Base-by-base conservation (phyloP, 352 stramenopile species). In the Pythium pyrilobum region DNA sequence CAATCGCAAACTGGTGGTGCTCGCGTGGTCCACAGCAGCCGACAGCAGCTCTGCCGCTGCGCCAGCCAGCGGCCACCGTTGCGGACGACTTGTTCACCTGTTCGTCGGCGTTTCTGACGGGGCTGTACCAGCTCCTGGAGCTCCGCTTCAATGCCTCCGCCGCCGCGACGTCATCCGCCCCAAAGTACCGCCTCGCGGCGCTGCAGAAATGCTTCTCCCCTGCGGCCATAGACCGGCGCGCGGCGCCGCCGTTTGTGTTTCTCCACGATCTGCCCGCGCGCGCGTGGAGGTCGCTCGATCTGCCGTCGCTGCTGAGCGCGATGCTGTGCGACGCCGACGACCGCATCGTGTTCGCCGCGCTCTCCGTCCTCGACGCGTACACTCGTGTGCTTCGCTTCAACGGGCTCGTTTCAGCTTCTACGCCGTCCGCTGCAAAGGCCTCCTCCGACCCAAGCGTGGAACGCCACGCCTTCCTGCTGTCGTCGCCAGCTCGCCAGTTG, bases 111-210 rank as follows among this genome's bases (percentile, higher is more conserved):
- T 62, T 64, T 31, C 36, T 74, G 16, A n/a, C 41, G 5, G 15
- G 74, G 4, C 10, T 74, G 20, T 66, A 70, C 34, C 56, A 69
- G 23, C 66, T 59, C 4, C 59, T 77, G 20, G 72, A 79, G n/a
- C 64, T 77, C 12, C 58, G 66, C 20, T 82, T 82, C 36, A 77
- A 75, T 46, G 44, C 74, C 23, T 65, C 59, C 0, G 59, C 59
- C 21, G 69, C 58, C 3, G 59, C 72, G 20, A 67, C 63, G 1
- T 54, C 68, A 20, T 41, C 59, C 13, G 56, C 72, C 5, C 52
- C 67, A 1, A 81, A 77, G 45, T 77, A 72, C 41, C 72, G 72
- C 11, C 46, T 74, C 5, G 64, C 69, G 21, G 59, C 64, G 20
- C 31, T 82, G 1, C 69, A 74, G 12, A 44, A 66, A 38, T 75